Evolutionary conservation across 768 basidiomycete species (phyloP).

Genomic region (Tremella mesenterica): DNA sequence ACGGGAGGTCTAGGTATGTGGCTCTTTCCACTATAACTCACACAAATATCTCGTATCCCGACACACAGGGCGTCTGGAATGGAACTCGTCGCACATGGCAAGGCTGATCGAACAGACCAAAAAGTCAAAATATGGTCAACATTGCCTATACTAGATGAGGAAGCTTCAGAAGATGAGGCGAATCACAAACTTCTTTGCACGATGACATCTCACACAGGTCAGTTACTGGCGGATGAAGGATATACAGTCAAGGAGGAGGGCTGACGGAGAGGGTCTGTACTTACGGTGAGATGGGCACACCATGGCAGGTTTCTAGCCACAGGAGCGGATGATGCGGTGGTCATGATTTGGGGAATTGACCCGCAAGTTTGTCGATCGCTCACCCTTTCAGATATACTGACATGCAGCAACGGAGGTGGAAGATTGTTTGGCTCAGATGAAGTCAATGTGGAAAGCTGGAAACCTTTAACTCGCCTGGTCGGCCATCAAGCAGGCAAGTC

Average conservation of each 20-base stretch:
- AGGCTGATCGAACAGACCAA: no score
- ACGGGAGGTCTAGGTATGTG: conserved; percentile 68
- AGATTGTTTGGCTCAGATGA: conserved; percentile 93
- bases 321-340: conserved; percentile 89
- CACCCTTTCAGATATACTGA: conserved; percentile 6
- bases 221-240: conserved; percentile 8
- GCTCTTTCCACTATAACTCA: neutral
- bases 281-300: conserved; percentile 87
- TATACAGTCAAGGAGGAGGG: neutral
- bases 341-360: conserved; percentile 96
- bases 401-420: conserved; percentile 70
- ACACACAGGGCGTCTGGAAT: no score
- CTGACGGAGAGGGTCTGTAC: conserved; percentile 55
- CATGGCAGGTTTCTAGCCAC: conserved; percentile 89
- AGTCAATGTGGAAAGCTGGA: conserved; percentile 95
- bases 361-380: conserved; percentile 55
- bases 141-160: conserved; percentile 74
- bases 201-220: conserved; percentile 81
- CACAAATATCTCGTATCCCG: no score
- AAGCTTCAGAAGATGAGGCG: conserved; percentile 56
- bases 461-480: conserved; percentile 77
- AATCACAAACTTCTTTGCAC: conserved; percentile 83
- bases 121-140: conserved; percentile 98
- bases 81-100: neutral
- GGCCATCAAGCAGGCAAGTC: conserved; percentile 85